Evolutionary conservation across 2,329 filamentous ascomycete genomes (phyloP), one percentile per base, ranked within the genome.

Genomic region (Xenoacremonium recifei): DNA sequence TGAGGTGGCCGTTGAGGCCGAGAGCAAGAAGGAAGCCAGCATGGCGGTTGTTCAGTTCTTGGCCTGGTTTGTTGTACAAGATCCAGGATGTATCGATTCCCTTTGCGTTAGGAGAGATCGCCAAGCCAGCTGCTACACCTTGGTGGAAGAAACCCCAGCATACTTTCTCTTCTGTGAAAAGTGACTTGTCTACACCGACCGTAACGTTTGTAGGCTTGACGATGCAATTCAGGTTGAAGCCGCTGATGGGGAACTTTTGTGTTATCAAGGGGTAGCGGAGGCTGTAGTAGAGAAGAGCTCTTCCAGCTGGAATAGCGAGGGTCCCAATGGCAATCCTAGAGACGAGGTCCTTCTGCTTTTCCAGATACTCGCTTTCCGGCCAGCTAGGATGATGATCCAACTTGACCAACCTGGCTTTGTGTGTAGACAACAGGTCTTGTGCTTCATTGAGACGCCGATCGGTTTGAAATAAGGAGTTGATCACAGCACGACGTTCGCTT

Each of bases 71-170:
- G 70, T 99, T 99, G 75, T 95, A 99, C 23, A 96, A 77, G 53
- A 99, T 96, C 95, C 95, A 99, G 0, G 92, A 97, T 0, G 91
- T 96, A 60, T 99, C 93, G 49, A 99, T 97, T 4, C 92, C 92
- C 58, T 89, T 89, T 4, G 91, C 92, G 42, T 89, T 79, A 11
- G 84, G 85, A 5, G 93, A 96, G 38, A 99, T 95, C 43, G 90
- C 88, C 19, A 99, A 70, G 3, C 93, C 93, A 18, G 88, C 89
- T n/a, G 92, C 87, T 21, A 95, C 92, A 6, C 93, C 93, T 44
- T 95, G 89, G 62, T 99, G 93, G 67, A 99, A 99, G 67, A 96
- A 99, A 1, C 92, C 91, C 93, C 93, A 99, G 60, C 89, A 92
- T 30, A 96, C 89, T 65, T 95, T 97, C 57, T 99, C 93, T 67